Conservation (phyloP, 345 rosid species). For the Pseudoturritis turrita region DNA sequence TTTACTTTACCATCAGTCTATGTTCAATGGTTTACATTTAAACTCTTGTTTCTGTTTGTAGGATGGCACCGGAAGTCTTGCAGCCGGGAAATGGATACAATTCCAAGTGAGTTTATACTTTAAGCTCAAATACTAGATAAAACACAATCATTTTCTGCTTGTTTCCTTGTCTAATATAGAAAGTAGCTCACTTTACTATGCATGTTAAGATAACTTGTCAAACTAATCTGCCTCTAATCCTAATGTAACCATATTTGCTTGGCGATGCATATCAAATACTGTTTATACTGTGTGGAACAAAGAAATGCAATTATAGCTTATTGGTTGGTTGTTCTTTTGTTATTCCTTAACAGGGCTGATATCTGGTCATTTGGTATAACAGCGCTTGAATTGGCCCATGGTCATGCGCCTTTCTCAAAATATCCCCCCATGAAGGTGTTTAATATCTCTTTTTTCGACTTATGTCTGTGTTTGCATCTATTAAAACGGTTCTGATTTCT, state of each 20-base stretch:
- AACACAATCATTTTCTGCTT: neutral
- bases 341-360: conserved; percentile 72
- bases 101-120: conserved; percentile 67
- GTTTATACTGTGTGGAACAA: neutral
- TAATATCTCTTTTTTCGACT: neutral
- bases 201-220: neutral
- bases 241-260: neutral
- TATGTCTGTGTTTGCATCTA: neutral
- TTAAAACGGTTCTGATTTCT: neutral
- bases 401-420: conserved; percentile 98
- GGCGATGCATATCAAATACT: neutral
- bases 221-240: neutral
- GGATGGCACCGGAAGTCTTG: conserved; percentile 99
- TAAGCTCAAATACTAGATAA: neutral
- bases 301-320: conserved; percentile 8
- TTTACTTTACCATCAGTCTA: neutral
- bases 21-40: neutral
- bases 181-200: conserved; percentile 5
- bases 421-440: conserved; percentile 99
- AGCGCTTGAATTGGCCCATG: conserved; percentile 97
- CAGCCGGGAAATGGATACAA: conserved; percentile 98
- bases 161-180: neutral
- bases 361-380: conserved; percentile 99
- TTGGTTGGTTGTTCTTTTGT: conserved; percentile 22
- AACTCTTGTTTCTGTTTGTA: conserved; percentile 33